Evolutionary conservation across 441 rosid species (phyloP).

Genomic region (Adansonia rubrostipa): DNA sequence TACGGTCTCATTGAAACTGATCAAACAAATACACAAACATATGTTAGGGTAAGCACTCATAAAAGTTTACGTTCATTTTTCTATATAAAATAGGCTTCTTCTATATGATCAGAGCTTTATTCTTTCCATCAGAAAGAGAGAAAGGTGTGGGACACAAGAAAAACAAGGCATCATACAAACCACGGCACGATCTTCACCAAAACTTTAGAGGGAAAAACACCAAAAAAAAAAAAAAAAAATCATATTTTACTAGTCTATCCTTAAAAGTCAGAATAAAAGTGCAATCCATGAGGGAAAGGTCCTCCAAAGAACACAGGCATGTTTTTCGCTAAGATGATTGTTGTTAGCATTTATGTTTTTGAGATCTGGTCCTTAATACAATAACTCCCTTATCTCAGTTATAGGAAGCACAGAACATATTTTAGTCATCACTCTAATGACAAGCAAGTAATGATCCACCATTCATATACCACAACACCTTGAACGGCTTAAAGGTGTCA

Average conservation of each 20-base stretch:
- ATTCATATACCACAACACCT: background rate
- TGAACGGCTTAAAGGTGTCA: background rate
- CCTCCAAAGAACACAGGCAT: background rate
- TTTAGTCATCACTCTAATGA: background rate
- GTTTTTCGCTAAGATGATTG: background rate
- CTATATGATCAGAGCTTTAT: background rate
- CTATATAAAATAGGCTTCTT: background rate
- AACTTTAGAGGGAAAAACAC: background rate
- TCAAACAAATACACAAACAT: background rate
- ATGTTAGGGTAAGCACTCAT: background rate
- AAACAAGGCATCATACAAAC: background rate
- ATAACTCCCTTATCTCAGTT: slow-evolving; percentile 2
- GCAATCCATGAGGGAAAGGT: background rate
- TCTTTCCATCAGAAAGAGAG: background rate
- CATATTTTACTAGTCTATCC: background rate
- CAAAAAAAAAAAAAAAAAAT: background rate
- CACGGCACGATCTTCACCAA: background rate
- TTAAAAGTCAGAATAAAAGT: background rate
- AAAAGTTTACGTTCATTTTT: background rate
- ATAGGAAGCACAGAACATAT: background rate
- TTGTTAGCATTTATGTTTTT: background rate
- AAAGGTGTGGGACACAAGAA: background rate
- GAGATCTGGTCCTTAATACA: background rate
- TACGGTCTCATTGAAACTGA: background rate
- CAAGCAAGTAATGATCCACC: slow-evolving; percentile 8